phyloP scores from a whole-genome alignment of 768 basidiomycete species.

The Tulasnella sp. region DNA sequence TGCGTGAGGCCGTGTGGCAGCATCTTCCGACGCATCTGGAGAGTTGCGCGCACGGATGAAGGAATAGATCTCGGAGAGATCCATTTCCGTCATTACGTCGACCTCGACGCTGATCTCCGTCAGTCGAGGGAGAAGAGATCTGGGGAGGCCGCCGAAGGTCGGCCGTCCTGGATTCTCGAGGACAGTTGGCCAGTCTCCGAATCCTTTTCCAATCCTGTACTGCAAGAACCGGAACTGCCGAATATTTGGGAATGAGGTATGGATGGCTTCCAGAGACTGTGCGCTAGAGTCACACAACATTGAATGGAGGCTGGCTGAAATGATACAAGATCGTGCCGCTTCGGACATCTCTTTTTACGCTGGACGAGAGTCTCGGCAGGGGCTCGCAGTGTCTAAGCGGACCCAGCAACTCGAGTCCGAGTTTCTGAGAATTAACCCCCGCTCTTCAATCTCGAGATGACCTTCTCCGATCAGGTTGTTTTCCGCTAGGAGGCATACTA shows the following conservation, averaged over 20 bases:
- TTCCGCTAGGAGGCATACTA: neutral
- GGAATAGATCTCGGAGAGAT: neutral
- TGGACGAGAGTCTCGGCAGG: neutral
- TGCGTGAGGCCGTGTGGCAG: neutral
- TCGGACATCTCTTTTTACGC: neutral
- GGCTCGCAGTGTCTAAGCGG: neutral
- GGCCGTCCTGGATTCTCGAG: neutral
- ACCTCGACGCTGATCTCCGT: neutral
- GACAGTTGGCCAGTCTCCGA: neutral
- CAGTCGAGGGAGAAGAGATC: neutral
- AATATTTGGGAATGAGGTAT: neutral
- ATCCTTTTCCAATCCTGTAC: neutral
- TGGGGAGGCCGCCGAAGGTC: neutral
- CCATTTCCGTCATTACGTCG: neutral
- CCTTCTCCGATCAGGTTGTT: neutral
- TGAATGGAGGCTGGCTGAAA: neutral
- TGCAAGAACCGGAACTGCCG: neutral
- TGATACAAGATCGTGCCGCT: neutral
- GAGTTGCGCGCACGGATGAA: neutral
- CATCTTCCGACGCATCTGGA: neutral
- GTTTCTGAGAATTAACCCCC: neutral
- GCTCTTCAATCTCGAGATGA: neutral
- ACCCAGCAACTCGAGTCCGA: neutral
- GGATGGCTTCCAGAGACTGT: neutral
- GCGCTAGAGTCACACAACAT: neutral